Conservation (phyloP, 441 rosid genomes). For the California macrophylla region DNA sequence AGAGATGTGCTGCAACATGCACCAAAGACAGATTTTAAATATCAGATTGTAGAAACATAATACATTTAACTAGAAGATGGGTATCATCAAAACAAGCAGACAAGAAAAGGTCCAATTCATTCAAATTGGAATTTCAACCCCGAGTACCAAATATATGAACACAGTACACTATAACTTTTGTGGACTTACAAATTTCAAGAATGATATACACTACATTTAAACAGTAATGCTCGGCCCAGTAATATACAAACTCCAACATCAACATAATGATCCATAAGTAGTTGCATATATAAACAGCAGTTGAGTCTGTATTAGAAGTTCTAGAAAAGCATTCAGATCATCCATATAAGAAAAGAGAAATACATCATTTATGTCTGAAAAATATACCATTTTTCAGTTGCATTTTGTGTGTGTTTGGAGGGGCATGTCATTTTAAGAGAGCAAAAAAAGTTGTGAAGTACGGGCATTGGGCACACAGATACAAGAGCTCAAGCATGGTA, state of each 20-base stretch:
- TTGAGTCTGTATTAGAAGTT: neutral
- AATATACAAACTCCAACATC: neutral
- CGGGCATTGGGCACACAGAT: neutral
- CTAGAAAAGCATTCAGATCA: neutral
- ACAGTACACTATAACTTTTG: neutral
- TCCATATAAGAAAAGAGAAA: neutral
- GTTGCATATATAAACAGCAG: neutral
- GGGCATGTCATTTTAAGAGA: neutral
- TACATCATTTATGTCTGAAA: neutral
- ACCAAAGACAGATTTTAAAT: constrained; percentile 21
- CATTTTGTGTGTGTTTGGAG: neutral
- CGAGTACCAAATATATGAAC: constrained; percentile 10
- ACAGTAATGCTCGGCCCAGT: constrained; percentile 10
- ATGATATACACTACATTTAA: neutral
- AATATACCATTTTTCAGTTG: neutral
- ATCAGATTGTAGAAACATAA: constrained; percentile 12
- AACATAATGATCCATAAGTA: neutral
- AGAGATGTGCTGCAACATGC: constrained; percentile 63
- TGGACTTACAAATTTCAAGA: neutral
- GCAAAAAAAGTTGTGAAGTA: neutral
- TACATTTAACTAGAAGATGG: constrained; percentile 1
- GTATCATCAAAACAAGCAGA: neutral
- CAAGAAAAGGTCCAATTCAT: constrained; percentile 3
- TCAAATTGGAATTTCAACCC: constrained; percentile 8
- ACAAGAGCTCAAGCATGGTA: constrained; percentile 3